Evolutionary conservation across 768 basidiomycete genomes (phyloP), one percentile per base, ranked within the genome.

Genomic region (Sistotremastrum niveocremeum): DNA sequence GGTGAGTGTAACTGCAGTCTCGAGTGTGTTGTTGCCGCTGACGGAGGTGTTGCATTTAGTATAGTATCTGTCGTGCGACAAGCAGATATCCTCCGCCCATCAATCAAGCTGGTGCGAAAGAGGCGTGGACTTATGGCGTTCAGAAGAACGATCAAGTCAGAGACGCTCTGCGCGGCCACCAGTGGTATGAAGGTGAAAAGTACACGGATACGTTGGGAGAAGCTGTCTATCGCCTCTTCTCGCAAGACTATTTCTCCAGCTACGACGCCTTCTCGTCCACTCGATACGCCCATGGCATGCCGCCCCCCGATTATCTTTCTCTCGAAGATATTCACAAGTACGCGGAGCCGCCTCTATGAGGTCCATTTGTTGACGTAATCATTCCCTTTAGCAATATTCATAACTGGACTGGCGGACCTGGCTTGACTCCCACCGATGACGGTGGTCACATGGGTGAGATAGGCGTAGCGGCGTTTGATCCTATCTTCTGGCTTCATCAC

Each of bases 401-500:
- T 2, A 10, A 42, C 11, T 30, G n/a, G 11, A 42, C 31, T 10
- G n/a, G n/a, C 31, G n/a, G 30, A 37, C 7, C 7, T 20, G 58
- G 20, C 20, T 2, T 20, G 20, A 20, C 36, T 28, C 41, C 44
- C 5, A n/a, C 67, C 31, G 69, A 69, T 20, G 68, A 67, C 4
- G 57, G 51, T 32, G 69, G 73, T 7, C 68, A 72, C 32, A 72
- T 72, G 69, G 47, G 55, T 5, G 59, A 66, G 39, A 36, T 28
- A 11, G 38, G 20, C 8, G 29, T 28, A 33, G 10, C 45, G 70
- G 73, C 60, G 0, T 71, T 73, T 48, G 74, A 76, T 52, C 72
- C 72, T 0, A 67, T 73, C 49, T 75, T 77, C 62, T 74, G 64
- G 56, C 53, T 76, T 49, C 75, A 76, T 50, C 74, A 77, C 52